phyloP scores from a whole-genome alignment of 345 rosid genomes.

The Crucihimalaya himalaica region DNA sequence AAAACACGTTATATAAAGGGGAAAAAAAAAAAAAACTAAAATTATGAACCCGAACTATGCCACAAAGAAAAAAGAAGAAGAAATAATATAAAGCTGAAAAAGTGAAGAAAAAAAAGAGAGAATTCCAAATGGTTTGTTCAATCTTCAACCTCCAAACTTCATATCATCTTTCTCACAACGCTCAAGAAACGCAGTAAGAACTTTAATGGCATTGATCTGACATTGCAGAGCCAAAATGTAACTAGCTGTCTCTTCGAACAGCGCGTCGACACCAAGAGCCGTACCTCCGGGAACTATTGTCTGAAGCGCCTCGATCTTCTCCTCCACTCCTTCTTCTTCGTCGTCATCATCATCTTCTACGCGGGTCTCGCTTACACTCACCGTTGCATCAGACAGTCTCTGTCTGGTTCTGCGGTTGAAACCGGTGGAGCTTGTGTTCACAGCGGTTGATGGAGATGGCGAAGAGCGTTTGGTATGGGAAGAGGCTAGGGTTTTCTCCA shows the following conservation, averaged over 20 bases:
- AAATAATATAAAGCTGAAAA: slow-evolving; percentile 7
- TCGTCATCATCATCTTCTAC: slow-evolving; percentile 41
- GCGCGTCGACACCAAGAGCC: slow-evolving; percentile 50
- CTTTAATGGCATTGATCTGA: slow-evolving; percentile 63
- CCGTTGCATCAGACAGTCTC: slow-evolving; percentile 23
- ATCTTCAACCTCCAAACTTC: slow-evolving; percentile 55
- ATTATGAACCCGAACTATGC: slow-evolving; percentile 26
- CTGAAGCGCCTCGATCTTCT: slow-evolving; percentile 65
- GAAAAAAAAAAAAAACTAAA: background rate
- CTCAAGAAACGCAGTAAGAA: slow-evolving; percentile 51
- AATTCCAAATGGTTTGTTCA: background rate
- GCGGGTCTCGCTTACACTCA: slow-evolving; percentile 19
- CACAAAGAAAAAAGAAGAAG: slow-evolving; percentile 18
- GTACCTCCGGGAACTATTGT: slow-evolving; percentile 77
- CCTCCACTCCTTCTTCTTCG: slow-evolving; percentile 48
- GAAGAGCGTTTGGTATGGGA: slow-evolving; percentile 34
- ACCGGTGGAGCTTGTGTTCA: slow-evolving; percentile 14
- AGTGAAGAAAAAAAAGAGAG: slow-evolving; percentile 13
- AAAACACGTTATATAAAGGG: background rate
- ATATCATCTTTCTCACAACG: slow-evolving; percentile 47
- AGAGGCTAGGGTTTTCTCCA: slow-evolving; percentile 42
- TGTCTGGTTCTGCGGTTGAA: slow-evolving; percentile 26
- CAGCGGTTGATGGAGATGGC: slow-evolving; percentile 21
- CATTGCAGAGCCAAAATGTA: slow-evolving; percentile 61
- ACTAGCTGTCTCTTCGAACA: slow-evolving; percentile 70